Percentiles rank a stretch among this genome's conserved stretches.
Conservation (phyloP, 257 asterid species). For the Fraxinus anomala region DNA sequence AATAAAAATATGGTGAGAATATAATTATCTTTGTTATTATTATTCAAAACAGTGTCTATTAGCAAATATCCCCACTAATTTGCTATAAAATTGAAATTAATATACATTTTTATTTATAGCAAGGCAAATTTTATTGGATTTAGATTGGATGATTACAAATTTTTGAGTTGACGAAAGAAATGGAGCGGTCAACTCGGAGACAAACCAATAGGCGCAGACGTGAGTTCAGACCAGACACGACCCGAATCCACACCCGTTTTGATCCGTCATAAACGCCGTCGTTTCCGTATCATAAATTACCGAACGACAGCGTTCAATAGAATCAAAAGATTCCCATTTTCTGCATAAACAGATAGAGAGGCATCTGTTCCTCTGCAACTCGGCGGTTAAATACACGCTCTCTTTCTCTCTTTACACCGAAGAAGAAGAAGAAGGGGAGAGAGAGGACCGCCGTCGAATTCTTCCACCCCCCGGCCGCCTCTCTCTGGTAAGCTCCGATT, state of each 20-base stretch:
- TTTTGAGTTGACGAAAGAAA: conserved; percentile 17
- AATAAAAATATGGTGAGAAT: too few relatives aligned
- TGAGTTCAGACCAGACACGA: conserved; percentile 25
- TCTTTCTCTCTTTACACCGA: conserved; percentile 40
- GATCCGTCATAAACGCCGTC: conserved; percentile 19
- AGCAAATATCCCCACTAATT: too few relatives aligned
- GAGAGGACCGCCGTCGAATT: conserved; percentile 26
- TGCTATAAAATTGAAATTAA: too few relatives aligned
- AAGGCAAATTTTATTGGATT: too few relatives aligned
- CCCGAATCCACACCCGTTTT: conserved; percentile 23
- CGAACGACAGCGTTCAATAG: conserved; percentile 34
- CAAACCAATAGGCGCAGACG: conserved; percentile 26
- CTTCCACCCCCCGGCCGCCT: conserved; percentile 25
- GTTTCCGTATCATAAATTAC: not conserved
- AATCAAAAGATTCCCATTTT: conserved; percentile 28
- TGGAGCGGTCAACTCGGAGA: conserved; percentile 23
- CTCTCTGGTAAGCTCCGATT: conserved; percentile 46
- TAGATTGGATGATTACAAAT: not conserved
- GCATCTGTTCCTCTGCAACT: conserved; percentile 38
- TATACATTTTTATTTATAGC: too few relatives aligned
- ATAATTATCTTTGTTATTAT: too few relatives aligned
- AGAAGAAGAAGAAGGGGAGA: conserved; percentile 25
- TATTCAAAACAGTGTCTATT: too few relatives aligned
- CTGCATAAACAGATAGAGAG: conserved; percentile 12
- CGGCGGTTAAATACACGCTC: conserved; percentile 27